These are phyloP conservation scores for Fusarium tjaetaba DNA, from an alignment of 2,329 filamentous ascomycete species.

Conservation along the genomic window DNA sequence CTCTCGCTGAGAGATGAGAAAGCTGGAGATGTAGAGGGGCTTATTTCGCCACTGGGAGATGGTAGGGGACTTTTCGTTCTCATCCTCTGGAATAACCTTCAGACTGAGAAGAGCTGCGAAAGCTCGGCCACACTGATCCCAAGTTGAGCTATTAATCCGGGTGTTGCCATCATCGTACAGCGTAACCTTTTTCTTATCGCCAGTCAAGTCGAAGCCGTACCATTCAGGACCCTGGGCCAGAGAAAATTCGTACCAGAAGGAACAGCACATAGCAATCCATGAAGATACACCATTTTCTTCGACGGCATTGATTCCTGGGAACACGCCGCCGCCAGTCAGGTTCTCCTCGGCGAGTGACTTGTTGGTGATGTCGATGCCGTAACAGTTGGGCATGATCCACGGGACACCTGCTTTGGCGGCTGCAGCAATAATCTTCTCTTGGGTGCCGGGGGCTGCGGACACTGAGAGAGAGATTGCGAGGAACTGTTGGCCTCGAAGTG, in stretches of 20 bases:
- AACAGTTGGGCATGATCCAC: conserved; percentile 66
- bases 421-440: conserved; percentile 62
- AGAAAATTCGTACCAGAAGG: conserved; percentile 66
- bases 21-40: conserved; percentile 62
- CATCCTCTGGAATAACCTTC: conserved; percentile 55
- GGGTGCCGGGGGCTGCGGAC: conserved; percentile 55
- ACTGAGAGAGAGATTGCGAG: conserved; percentile 64
- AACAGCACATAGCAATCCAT: conserved; percentile 63
- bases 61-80: conserved; percentile 46
- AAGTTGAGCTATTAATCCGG: conserved; percentile 67
- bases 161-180: conserved; percentile 67
- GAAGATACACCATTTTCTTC: conserved; percentile 52
- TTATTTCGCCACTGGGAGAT: conserved; percentile 53
- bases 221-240: conserved; percentile 50
- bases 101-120: conserved; percentile 61
- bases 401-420: conserved; percentile 64
- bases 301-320: conserved; percentile 49
- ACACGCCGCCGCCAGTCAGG: conserved; percentile 36
- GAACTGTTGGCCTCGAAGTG: conserved; percentile 64
- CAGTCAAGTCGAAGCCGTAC: conserved; percentile 60
- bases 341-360: conserved; percentile 51
- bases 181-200: conserved; percentile 50
- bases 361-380: conserved; percentile 52
- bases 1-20: conserved; percentile 68
- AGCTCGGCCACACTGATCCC: conserved; percentile 65